phyloP scores from a whole-genome alignment of 2,329 filamentous ascomycete genomes.

The Zymoseptoria brevis region DNA sequence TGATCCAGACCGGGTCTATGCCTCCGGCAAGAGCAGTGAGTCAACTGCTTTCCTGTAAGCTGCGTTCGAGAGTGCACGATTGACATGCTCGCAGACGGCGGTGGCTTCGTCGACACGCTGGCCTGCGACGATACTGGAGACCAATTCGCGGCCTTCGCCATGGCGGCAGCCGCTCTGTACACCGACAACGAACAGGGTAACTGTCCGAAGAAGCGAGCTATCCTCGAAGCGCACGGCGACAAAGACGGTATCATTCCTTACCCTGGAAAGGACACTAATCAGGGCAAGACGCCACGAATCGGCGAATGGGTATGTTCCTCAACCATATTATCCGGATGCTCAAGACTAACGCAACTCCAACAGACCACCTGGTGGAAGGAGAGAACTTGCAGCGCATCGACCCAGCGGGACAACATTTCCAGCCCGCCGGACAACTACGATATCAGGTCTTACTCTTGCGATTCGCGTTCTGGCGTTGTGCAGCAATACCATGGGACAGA shows the following conservation, averaged over 20 bases:
- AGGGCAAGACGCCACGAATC: constrained; percentile 17
- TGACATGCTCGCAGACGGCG: constrained; percentile 33
- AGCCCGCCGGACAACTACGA: constrained; percentile 23
- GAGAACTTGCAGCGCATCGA: constrained; percentile 27
- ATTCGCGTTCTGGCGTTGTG: constrained; percentile 27
- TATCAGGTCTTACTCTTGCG: constrained; percentile 24
- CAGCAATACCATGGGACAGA: constrained; percentile 34
- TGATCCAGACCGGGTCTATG: constrained; percentile 38
- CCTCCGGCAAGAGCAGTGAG: constrained; percentile 43
- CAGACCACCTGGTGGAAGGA: constrained; percentile 30
- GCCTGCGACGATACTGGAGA: constrained; percentile 37
- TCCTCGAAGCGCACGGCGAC: constrained; percentile 40
- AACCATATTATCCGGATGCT: background rate
- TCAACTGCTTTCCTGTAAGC: background rate
- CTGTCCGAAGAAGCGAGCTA: constrained; percentile 29
- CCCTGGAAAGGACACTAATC: constrained; percentile 25
- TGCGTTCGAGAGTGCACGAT: too few relatives aligned
- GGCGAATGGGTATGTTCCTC: constrained; percentile 24
- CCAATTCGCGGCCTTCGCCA: constrained; percentile 45
- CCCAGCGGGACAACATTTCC: constrained; percentile 18
- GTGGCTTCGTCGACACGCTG: constrained; percentile 40
- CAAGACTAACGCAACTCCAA: background rate
- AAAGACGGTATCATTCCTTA: constrained; percentile 37
- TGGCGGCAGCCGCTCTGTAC: constrained; percentile 43
- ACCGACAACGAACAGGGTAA: constrained; percentile 18